Evolutionary conservation across 371 early-diverging fungal genomes (phyloP), one percentile per base, ranked within the genome.

Genomic region (Amoeboradix gromovi): DNA sequence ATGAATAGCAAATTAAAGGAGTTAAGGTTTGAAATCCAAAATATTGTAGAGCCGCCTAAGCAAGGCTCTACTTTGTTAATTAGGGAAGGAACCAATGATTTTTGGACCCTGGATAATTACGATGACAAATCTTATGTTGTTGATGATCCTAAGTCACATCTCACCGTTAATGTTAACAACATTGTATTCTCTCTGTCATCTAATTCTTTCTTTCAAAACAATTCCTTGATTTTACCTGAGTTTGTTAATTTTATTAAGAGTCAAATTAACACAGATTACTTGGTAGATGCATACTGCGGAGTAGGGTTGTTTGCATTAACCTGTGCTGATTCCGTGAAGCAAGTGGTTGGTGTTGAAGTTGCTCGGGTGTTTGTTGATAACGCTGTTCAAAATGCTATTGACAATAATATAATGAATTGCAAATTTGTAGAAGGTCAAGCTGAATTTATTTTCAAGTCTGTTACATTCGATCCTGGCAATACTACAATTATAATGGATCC

Each of bases 261-360:
- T 67, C 76, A 76, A 72, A 77, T 78, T 71, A 75, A 68, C 29
- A 73, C 81, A 68, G 73, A 71, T 28, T 77, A 77, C 66, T 76
- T 85, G 28, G 77, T 84, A 29, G 86, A 85, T 70, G 81, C 82
- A 0, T 85, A 85, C 74, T 85, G 86, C 71, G 86, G 86, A 1
- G 79, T 84, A 0, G 86, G 86, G 1, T 71, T 85, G 29, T 85
- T 85, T 77, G 83, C 80, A 0, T 76, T 85, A 29, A 75, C 81
- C 1, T 82, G 80, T 71, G 76, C 77, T 29, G 69, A 73, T 27
- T 78, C 75, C 22, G 83, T 84, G 70, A 74, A 80, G 31, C 74
- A 76, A 30, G 84, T 85, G 17, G 69, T 82, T 31, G 86, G 86
- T 30, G 80, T 85, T n/a, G 86, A 85, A 70, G 75, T 82, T 28